Evolutionary conservation across 2,329 filamentous ascomycete genomes (phyloP).

Genomic region (Monilinia fructigena): DNA sequence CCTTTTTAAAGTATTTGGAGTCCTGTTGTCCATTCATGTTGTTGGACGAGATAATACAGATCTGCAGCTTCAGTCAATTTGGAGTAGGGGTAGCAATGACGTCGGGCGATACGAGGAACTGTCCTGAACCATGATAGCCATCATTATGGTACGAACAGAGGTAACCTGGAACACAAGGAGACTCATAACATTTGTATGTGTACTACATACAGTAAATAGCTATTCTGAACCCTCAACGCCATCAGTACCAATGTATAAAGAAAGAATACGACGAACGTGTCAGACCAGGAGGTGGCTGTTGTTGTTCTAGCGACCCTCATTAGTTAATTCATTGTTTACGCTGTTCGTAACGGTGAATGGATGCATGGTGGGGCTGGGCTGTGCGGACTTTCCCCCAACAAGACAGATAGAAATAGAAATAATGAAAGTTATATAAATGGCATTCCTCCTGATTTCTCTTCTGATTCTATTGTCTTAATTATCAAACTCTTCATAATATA

Average conservation of each 20-base stretch:
- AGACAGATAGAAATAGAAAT: conserved; percentile 7
- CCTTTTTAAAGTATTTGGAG: conserved; percentile 6
- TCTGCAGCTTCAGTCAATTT: conserved; percentile 9
- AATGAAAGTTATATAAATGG: conserved; percentile 14
- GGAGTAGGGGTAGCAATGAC: conserved; percentile 4
- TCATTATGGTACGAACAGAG: background rate
- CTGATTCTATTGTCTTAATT: background rate
- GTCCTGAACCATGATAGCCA: background rate
- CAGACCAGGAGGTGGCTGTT: conserved; percentile 3
- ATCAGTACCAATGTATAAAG: background rate
- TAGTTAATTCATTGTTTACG: background rate
- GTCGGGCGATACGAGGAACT: background rate
- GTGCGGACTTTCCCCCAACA: conserved; percentile 18
- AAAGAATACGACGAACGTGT: conserved; percentile 11
- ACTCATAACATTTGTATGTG: background rate
- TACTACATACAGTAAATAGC: too few species aligned
- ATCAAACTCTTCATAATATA: background rate
- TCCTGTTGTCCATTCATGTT: conserved; percentile 13
- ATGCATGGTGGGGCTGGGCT: conserved; percentile 33
- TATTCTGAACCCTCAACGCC: background rate
- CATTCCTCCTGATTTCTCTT: background rate
- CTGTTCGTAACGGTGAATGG: conserved; percentile 21
- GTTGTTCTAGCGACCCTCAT: conserved; percentile 24
- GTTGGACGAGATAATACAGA: background rate
- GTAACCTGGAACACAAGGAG: background rate